Evolutionary conservation across 1,284 basidiomycete genomes (phyloP).

Genomic region (Moniliophthora roreri): DNA sequence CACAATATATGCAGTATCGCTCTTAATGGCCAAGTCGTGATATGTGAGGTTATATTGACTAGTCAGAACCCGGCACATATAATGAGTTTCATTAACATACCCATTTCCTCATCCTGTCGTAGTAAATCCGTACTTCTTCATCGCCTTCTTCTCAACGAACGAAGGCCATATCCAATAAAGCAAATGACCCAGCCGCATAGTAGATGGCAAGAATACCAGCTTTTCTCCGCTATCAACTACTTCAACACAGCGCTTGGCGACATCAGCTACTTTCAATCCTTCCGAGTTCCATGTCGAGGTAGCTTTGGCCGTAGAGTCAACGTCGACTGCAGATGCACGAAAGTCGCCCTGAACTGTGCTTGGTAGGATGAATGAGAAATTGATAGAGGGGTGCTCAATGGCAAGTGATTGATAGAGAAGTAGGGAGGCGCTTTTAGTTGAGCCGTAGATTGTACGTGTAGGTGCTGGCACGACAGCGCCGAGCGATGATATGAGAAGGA

Average conservation of each 20-base stretch:
- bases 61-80: no score
- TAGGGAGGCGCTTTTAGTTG: slow-evolving; percentile 82
- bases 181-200: slow-evolving; percentile 43
- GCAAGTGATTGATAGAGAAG: slow-evolving; percentile 77
- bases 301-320: not conserved
- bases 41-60: no score
- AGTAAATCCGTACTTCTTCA: slow-evolving; percentile 46
- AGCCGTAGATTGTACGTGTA: slow-evolving; percentile 81
- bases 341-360: slow-evolving; percentile 77
- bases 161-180: slow-evolving; percentile 65
- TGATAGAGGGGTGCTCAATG: slow-evolving; percentile 72
- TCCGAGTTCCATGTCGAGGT: slow-evolving; percentile 38
- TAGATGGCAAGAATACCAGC: slow-evolving; percentile 54
- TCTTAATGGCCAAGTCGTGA: no score
- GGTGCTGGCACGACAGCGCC: slow-evolving; percentile 85
- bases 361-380: slow-evolving; percentile 60
- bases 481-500: slow-evolving; percentile 80
- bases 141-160: slow-evolving; percentile 54
- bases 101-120: no score
- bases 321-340: slow-evolving; percentile 73
- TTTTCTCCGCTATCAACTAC: no score
- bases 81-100: no score
- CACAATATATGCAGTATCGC: no score
- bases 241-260: slow-evolving; percentile 42
- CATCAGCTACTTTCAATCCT: slow-evolving; percentile 55